A percentile compares a stretch with the other conserved stretches of the same genome.
phyloP scores from a whole-genome alignment of 805 yeast genomes.

The Kodamaea lidongshanica region DNA sequence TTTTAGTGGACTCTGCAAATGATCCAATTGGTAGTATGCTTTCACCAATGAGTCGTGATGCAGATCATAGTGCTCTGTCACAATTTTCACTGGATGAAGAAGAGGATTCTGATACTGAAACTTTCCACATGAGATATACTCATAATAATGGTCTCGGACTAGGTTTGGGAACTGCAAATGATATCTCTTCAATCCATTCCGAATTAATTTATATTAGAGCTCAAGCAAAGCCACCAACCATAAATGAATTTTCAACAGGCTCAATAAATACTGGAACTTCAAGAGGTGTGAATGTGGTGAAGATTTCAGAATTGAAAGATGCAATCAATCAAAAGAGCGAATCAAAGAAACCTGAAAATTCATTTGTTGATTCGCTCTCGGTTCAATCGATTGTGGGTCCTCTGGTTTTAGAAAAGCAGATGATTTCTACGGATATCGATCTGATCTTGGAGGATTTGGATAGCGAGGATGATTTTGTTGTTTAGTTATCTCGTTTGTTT shows the following conservation, averaged over 20 bases:
- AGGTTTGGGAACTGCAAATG: slow-evolving; percentile 38
- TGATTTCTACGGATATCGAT: slow-evolving; percentile 26
- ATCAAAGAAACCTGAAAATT: slow-evolving; percentile 16
- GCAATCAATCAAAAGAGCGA: slow-evolving; percentile 1
- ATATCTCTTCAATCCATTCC: slow-evolving; percentile 36
- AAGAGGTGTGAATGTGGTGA: slow-evolving; percentile 4
- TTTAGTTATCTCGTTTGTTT: slow-evolving; percentile 4
- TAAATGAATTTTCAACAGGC: no score
- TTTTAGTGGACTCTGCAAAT: neutral
- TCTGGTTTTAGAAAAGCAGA: slow-evolving; percentile 27
- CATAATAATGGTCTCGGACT: slow-evolving; percentile 12
- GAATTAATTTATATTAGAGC: slow-evolving; percentile 15
- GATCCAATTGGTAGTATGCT: slow-evolving; percentile 1
- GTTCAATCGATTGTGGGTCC: slow-evolving; percentile 13
- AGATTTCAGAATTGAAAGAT: slow-evolving; percentile 9
- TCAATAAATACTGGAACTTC: slow-evolving; percentile 12
- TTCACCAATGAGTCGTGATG: neutral
- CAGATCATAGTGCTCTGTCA: no score
- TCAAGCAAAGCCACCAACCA: no score
- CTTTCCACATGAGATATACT: slow-evolving; percentile 5
- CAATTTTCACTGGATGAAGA: no score
- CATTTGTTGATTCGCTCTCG: slow-evolving; percentile 8
- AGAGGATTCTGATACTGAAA: no score
- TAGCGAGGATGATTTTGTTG: slow-evolving; percentile 22
- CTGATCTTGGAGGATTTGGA: slow-evolving; percentile 31